Conservation (phyloP, 2,329 filamentous ascomycete genomes). For the Fusarium falciforme region DNA sequence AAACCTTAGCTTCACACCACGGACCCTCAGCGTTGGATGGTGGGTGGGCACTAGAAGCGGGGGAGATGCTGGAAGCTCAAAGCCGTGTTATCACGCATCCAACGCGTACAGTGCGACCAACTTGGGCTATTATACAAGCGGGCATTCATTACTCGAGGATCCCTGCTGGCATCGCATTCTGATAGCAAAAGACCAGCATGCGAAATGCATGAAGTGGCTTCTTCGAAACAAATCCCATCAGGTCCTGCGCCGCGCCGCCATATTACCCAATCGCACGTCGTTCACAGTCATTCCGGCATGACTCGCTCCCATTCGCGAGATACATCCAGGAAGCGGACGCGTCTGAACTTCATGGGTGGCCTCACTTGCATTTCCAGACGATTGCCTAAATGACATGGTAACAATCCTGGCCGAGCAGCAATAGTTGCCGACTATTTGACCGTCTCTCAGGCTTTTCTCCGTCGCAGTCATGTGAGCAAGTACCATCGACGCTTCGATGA, state of each 20-base stretch:
- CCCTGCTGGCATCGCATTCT: constrained; percentile 18
- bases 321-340: constrained; percentile 1
- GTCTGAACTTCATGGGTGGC: constrained; percentile 15
- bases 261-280: constrained; percentile 24
- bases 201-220: constrained; percentile 21
- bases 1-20: constrained; percentile 31
- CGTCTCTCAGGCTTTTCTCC: neutral
- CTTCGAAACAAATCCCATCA: constrained; percentile 30
- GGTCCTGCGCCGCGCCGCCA: constrained; percentile 1
- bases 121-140: neutral
- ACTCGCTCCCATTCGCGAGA: constrained; percentile 3
- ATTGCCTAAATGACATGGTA: neutral
- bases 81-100: neutral
- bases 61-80: constrained; percentile 15
- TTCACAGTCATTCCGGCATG: constrained; percentile 15
- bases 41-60: constrained; percentile 24
- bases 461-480: neutral
- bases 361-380: neutral
- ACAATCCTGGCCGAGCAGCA: too few relatives aligned
- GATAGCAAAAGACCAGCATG: constrained; percentile 29
- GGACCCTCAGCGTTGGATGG: neutral
- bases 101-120: constrained; percentile 33
- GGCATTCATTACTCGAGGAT: constrained; percentile 8
- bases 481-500: neutral
- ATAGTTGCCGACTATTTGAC: neutral